phyloP scores from a whole-genome alignment of 176 grass and related monocot species.

The Oryza meyeriana region DNA sequence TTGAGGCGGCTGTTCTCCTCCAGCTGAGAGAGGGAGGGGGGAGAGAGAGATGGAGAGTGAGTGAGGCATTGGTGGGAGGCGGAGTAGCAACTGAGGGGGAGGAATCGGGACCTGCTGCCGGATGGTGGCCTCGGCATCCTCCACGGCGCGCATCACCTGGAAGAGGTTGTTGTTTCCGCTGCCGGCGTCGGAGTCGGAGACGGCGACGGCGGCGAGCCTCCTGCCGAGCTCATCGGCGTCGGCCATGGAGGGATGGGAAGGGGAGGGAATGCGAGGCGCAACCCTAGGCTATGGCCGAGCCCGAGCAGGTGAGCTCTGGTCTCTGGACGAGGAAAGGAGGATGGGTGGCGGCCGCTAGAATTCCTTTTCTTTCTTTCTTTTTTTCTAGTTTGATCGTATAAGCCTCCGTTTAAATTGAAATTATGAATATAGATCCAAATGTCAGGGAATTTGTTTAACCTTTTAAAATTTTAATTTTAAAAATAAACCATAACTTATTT shows the following conservation, averaged over 20 bases:
- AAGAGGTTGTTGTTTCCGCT: constrained; percentile 54
- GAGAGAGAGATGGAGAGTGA: not conserved
- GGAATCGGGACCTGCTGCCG: constrained; percentile 54
- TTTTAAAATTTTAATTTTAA: no score
- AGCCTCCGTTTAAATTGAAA: no score
- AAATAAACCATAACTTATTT: no score
- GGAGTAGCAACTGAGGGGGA: not conserved
- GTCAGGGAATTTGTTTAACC: no score
- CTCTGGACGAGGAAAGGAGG: no score
- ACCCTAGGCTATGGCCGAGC: constrained; percentile 7
- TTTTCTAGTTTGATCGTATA: no score
- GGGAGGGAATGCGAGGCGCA: not conserved
- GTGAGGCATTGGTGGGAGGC: not conserved
- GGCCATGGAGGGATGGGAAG: constrained; percentile 11
- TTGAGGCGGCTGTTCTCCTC: constrained; percentile 89
- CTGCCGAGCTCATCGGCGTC: constrained; percentile 45
- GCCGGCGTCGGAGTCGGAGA: constrained; percentile 36
- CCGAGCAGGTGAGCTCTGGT: no score
- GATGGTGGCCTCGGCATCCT: constrained; percentile 90
- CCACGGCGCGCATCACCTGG: constrained; percentile 85
- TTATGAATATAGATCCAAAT: no score
- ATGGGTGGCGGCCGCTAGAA: no score
- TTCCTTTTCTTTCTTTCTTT: no score
- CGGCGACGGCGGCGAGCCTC: constrained; percentile 29
- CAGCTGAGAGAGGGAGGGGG: constrained; percentile 31